Evolutionary conservation across 345 rosid species (phyloP), one percentile per base, ranked within the genome.

Genomic region (Ricinus communis): DNA sequence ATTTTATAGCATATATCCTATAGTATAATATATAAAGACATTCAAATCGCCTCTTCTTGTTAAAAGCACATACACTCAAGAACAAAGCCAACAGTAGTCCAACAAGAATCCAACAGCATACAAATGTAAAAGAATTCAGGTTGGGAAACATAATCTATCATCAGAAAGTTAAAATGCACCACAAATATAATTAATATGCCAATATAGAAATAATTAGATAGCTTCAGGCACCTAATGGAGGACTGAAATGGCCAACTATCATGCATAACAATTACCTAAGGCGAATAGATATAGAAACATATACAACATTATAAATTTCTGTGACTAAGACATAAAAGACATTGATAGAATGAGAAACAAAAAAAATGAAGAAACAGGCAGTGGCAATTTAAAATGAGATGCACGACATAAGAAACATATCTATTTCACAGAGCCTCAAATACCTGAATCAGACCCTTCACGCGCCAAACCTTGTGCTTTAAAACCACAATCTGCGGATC

Each of bases 381-480:
- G 8, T 12, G 19, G 7, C 27, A 38, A 24, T 43, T 45, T 47
- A 63, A 73, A 46, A 38, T 30, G 43, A 53, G 19, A 41, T 50
- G 66, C 24, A 5, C 25, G 5, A 38, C n/a, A 38, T 16, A 10
- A 43, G 27, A 38, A 61, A 65, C 12, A 62, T 19, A n/a, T 49
- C 28, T 60, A 65, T 14, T 8, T 33, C 25, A 58, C 25, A 47
- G 27, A 52, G 46, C 21, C 45, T 40, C 24, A 33, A 45, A 1
- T 80, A 88, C 97, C 94, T 95, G 99, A 79, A 96, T 93, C 50
- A 96, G 76, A 69, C 99, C 99, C 86, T 91, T 93, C 33, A 96
- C 97, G 9, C 98, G 98, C 99, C 99, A 96, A 72, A 93, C 98
- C 52, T 88, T 89, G 80, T 93, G 93, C 77, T 86, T 93, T 70